These are phyloP conservation scores for Strobilomyces confusus DNA, from an alignment of 768 basidiomycete species.

Conservation along the genomic window DNA sequence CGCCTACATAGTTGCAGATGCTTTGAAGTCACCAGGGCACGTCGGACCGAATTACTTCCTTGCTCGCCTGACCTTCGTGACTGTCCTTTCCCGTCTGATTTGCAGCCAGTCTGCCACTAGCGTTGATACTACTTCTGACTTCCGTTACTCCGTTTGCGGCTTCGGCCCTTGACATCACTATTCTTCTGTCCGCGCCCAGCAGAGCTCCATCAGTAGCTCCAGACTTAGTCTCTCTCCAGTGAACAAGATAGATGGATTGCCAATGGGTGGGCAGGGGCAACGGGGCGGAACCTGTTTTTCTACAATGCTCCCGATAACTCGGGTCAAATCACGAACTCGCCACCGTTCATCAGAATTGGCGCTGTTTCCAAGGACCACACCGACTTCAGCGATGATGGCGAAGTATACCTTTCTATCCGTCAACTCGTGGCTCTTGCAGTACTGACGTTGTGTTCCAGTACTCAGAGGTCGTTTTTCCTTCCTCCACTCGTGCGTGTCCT, in stretches of 20 bases:
- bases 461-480: constrained; percentile 47
- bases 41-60: too few relatives aligned
- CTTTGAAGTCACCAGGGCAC: too few relatives aligned
- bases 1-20: too few relatives aligned
- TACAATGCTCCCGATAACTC: constrained; percentile 58
- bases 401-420: constrained; percentile 32
- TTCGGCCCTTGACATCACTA: constrained; percentile 29
- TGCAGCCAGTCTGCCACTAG: too few relatives aligned
- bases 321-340: constrained; percentile 46
- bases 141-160: background rate
- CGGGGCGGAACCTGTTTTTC: constrained; percentile 52
- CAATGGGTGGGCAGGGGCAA: constrained; percentile 59
- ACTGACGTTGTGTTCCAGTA: constrained; percentile 31
- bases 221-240: constrained; percentile 59
- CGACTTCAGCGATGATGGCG: constrained; percentile 44
- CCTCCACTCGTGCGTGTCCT: constrained; percentile 44
- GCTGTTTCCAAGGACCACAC: constrained; percentile 59
- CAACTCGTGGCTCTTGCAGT: background rate
- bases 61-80: too few relatives aligned
- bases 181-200: constrained; percentile 39
- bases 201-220: constrained; percentile 37
- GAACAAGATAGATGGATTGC: constrained; percentile 73
- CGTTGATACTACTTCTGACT: too few relatives aligned
- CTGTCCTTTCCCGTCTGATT: too few relatives aligned
- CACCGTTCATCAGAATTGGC: constrained; percentile 57